These are phyloP conservation scores for Cucurbita ficifolia DNA, from an alignment of 306 rosid species.

Conservation along the genomic window DNA sequence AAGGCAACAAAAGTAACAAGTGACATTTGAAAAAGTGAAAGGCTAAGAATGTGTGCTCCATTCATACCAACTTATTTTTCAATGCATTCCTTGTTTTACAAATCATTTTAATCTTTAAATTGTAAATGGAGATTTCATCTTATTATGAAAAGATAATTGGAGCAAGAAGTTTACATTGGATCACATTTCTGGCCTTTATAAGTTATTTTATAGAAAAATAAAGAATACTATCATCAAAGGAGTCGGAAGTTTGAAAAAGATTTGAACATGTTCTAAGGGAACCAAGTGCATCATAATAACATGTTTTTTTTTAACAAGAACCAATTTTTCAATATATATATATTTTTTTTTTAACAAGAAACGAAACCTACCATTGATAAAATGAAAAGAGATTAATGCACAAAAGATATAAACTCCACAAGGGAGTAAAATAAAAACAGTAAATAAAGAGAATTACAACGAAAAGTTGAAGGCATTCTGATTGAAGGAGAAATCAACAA, in stretches of 20 bases:
- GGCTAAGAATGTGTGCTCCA: not conserved
- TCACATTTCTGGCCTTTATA: not conserved
- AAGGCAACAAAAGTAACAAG: no score
- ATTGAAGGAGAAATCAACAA: no score
- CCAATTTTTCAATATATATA: not conserved
- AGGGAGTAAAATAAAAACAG: no score
- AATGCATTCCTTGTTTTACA: not conserved
- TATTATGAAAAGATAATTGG: not conserved
- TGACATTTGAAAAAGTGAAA: not conserved
- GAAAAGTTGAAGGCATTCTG: no score
- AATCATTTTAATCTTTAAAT: not conserved
- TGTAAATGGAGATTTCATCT: not conserved
- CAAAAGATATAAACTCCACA: no score
- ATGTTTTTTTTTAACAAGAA: no score
- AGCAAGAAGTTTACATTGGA: not conserved
- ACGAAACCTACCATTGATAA: no score
- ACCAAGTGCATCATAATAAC: not conserved
- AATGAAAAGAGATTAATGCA: no score
- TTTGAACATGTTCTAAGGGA: not conserved
- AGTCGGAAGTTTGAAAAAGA: not conserved
- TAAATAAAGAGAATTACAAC: no score
- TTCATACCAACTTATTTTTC: not conserved
- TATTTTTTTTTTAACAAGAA: no score
- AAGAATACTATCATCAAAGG: not conserved
- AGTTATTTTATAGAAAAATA: no score